Percentiles rank a stretch among this genome's conserved stretches.
Evolutionary conservation across 2,329 filamentous ascomycete genomes (phyloP).

Genomic region (Neocucurbitaria cava): DNA sequence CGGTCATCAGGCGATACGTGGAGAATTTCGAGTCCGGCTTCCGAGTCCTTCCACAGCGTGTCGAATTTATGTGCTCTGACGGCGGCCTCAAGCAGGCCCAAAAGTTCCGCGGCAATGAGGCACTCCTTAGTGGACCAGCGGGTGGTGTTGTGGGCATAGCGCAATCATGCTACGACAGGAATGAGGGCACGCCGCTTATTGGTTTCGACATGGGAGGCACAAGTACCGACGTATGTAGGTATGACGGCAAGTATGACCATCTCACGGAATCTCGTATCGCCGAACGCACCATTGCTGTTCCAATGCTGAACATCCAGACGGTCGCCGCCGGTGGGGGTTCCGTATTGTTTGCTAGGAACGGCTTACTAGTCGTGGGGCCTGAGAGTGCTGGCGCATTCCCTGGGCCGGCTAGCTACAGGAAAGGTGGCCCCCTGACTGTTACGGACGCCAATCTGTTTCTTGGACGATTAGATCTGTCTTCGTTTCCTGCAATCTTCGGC

Average conservation of each 20-base stretch:
- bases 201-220: constrained; percentile 95
- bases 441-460: constrained; percentile 87
- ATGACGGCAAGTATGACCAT: constrained; percentile 82
- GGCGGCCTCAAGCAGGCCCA: too few relatives aligned
- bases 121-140: constrained; percentile 60
- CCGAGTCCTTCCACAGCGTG: not conserved
- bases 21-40: not conserved
- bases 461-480: constrained; percentile 79
- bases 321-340: constrained; percentile 87
- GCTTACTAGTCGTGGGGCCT: constrained; percentile 83
- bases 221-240: constrained; percentile 84
- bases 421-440: constrained; percentile 83
- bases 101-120: not conserved
- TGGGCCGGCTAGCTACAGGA: constrained; percentile 70
- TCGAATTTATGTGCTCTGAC: too few relatives aligned
- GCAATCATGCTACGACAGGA: constrained; percentile 80
- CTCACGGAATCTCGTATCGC: too few relatives aligned
- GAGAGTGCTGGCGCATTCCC: constrained; percentile 80
- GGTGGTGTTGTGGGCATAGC: constrained; percentile 90
- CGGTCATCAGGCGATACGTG: not conserved
- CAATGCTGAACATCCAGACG: constrained; percentile 89
- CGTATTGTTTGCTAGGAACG: constrained; percentile 81
- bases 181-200: constrained; percentile 80
- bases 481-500: constrained; percentile 88
- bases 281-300: constrained; percentile 84